A percentile compares a stretch with the other conserved stretches of the same genome.
Evolutionary conservation across 352 stramenopile genomes (phyloP).

Genomic region (Globisporangium recalcitrans): DNA sequence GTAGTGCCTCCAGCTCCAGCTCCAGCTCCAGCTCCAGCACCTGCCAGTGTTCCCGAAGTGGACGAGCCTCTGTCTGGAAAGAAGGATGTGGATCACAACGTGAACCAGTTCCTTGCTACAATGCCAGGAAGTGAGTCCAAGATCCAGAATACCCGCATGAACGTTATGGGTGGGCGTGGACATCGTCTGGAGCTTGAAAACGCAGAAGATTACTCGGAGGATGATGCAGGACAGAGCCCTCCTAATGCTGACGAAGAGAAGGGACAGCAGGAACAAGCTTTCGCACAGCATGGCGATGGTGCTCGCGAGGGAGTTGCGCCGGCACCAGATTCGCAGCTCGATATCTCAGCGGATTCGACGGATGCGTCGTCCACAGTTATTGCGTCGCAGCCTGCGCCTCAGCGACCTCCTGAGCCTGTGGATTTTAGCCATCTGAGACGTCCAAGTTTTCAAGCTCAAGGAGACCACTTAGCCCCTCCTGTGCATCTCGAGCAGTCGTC

Average conservation of each 20-base stretch:
- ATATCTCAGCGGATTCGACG: neutral
- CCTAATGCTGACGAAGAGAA: slow-evolving; percentile 12
- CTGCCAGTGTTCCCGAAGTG: slow-evolving; percentile 15
- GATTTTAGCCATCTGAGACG: slow-evolving; percentile 21
- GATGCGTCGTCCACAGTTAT: neutral
- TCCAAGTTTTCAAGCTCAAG: slow-evolving; percentile 16
- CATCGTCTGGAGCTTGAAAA: slow-evolving; percentile 84
- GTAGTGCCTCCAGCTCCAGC: neutral
- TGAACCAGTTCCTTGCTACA: slow-evolving; percentile 73
- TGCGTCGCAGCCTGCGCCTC: neutral
- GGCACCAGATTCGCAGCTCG: neutral
- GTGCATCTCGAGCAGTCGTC: slow-evolving; percentile 7
- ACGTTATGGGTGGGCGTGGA: slow-evolving; percentile 88
- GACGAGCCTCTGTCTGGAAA: slow-evolving; percentile 61
- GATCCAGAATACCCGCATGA: slow-evolving; percentile 89
- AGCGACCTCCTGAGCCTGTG: slow-evolving; percentile 1
- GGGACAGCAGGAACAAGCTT: neutral
- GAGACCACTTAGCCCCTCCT: slow-evolving; percentile 1
- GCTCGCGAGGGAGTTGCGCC: neutral
- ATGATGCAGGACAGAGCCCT: slow-evolving; percentile 23
- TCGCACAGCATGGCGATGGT: neutral
- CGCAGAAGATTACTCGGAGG: slow-evolving; percentile 28
- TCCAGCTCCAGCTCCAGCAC: neutral
- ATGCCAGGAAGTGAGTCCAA: slow-evolving; percentile 89
- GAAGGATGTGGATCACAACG: slow-evolving; percentile 39